Percentiles rank a stretch among this genome's conserved stretches.
Conservation (phyloP, 129 eudicot species). For the Flaveria trinervia region DNA sequence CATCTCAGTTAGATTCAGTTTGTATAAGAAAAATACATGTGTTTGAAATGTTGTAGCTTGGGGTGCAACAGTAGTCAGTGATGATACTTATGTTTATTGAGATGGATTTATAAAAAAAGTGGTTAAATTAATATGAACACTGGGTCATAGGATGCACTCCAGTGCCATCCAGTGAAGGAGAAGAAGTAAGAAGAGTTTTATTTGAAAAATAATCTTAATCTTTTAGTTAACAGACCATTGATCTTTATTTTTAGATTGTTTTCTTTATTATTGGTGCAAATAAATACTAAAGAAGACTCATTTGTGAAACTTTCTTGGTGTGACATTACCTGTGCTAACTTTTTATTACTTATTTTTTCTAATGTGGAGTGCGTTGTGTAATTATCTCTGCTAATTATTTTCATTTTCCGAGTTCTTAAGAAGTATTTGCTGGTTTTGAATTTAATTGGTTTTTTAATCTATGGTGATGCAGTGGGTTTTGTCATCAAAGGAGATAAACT, state of each 20-base stretch:
- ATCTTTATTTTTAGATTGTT: background rate
- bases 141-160: background rate
- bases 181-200: background rate
- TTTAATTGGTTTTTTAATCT: constrained; percentile 7
- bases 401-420: background rate
- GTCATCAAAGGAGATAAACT: constrained; percentile 93
- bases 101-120: background rate
- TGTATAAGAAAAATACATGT: no score
- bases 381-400: constrained; percentile 7
- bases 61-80: constrained; percentile 7
- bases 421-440: background rate
- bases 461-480: constrained; percentile 79
- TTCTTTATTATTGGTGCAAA: background rate
- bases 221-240: constrained; percentile 5
- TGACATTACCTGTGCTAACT: background rate
- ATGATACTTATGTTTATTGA: constrained; percentile 19
- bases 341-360: background rate
- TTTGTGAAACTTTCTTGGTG: background rate
- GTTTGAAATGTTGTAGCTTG: background rate
- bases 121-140: background rate
- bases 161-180: constrained; percentile 9
- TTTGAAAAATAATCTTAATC: background rate
- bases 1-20: no score
- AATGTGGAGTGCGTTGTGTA: background rate
- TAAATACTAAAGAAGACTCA: background rate